Percentiles rank a stretch among this genome's conserved stretches.
Evolutionary conservation across 1,284 basidiomycete genomes (phyloP).

Genomic region (Ustilago trichophora): DNA sequence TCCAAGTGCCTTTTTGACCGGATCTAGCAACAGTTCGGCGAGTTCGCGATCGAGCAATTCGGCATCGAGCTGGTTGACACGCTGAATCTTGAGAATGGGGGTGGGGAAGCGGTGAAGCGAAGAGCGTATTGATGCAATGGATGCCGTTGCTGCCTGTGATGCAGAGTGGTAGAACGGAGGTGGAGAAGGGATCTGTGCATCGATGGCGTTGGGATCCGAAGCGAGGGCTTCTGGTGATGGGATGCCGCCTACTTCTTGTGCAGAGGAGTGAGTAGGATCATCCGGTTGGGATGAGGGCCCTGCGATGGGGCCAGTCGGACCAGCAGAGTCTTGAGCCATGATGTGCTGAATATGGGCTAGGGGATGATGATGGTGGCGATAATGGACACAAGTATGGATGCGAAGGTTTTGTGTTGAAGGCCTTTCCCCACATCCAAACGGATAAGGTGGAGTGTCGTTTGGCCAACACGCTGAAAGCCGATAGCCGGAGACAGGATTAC

Average conservation of each 20-base stretch:
- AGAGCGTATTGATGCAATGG: constrained; percentile 49
- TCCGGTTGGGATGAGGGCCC: constrained; percentile 17
- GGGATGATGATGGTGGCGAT: no score
- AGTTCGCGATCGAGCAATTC: constrained; percentile 91
- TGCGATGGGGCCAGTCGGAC: constrained; percentile 13
- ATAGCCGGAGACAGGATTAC: constrained; percentile 6
- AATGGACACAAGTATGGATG: no score
- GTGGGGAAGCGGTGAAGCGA: constrained; percentile 59
- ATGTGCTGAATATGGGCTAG: no score
- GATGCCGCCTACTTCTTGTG: constrained; percentile 7
- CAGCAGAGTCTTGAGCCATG: constrained; percentile 15
- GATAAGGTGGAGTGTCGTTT: constrained; percentile 18
- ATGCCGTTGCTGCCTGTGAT: constrained; percentile 40
- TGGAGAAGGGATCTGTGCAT: constrained; percentile 29
- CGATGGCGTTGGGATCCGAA: constrained; percentile 24
- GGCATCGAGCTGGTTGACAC: constrained; percentile 92
- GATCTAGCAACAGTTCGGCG: constrained; percentile 82
- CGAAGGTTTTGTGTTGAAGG: no score
- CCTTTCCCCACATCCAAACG: constrained; percentile 6
- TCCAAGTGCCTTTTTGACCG: constrained; percentile 77
- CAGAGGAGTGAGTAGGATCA: neutral
- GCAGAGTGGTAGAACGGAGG: constrained; percentile 57
- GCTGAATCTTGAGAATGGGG: constrained; percentile 61
- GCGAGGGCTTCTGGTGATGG: constrained; percentile 28
- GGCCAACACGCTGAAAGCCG: constrained; percentile 11